A percentile compares a stretch with the other conserved stretches of the same genome.
Conservation (phyloP, 805 yeast species). For the Candida orba region DNA sequence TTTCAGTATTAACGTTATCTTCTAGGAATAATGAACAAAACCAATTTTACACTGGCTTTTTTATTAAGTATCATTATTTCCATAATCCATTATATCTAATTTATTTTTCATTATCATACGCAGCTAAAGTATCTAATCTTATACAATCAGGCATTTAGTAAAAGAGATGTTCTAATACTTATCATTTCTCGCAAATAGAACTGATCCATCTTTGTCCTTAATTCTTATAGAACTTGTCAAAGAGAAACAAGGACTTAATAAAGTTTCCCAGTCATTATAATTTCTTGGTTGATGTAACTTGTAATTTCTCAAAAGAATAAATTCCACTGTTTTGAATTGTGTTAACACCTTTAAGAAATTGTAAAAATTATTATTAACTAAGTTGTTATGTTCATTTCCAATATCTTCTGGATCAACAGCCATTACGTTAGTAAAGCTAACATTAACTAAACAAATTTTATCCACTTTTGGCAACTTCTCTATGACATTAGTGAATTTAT, state of each 20-base stretch:
- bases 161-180: conserved; percentile 3
- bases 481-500: conserved; percentile 15
- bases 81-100: too few species aligned
- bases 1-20: conserved; percentile 1
- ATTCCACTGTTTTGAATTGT: conserved; percentile 28
- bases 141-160: too few species aligned
- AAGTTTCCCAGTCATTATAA: conserved; percentile 31
- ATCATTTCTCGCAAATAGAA: conserved; percentile 30
- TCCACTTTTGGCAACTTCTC: conserved; percentile 14
- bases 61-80: too few species aligned
- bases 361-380: conserved; percentile 32
- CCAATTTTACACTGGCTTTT: too few species aligned
- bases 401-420: conserved; percentile 22
- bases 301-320: conserved; percentile 30
- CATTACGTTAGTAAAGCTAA: conserved; percentile 20
- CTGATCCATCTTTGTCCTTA: conserved; percentile 32
- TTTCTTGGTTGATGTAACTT: conserved; percentile 31
- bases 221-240: conserved; percentile 29
- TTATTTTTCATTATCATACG: too few species aligned
- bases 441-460: conserved; percentile 16
- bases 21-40: too few species aligned
- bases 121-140: too few species aligned
- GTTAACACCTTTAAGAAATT: conserved; percentile 26
- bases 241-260: conserved; percentile 29
- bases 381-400: conserved; percentile 21